Percentiles rank a stretch among this genome's conserved stretches.
These are phyloP conservation scores for Fusarium algeriense DNA, from an alignment of 2,329 filamentous ascomycete species.

Conservation along the genomic window DNA sequence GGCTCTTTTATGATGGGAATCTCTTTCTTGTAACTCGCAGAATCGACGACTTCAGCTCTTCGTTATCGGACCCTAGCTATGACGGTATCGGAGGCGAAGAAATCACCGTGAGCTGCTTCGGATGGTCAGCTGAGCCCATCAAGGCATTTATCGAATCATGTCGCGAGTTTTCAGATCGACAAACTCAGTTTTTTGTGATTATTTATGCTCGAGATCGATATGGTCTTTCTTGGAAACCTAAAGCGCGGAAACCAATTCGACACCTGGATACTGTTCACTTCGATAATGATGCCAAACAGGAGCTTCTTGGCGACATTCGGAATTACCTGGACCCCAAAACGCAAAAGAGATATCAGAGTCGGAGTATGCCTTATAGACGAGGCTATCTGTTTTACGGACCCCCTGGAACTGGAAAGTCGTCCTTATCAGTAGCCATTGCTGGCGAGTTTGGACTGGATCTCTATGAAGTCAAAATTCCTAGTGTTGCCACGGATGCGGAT, in stretches of 20 bases:
- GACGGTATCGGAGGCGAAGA: slow-evolving; percentile 61
- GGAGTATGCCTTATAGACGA: slow-evolving; percentile 56
- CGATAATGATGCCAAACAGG: slow-evolving; percentile 59
- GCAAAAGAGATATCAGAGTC: slow-evolving; percentile 70
- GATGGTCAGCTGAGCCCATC: slow-evolving; percentile 63
- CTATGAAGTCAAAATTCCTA: slow-evolving; percentile 63
- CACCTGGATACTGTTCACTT: slow-evolving; percentile 65
- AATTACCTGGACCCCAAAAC: slow-evolving; percentile 64
- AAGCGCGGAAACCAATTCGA: slow-evolving; percentile 62
- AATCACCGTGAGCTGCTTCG: slow-evolving; percentile 62
- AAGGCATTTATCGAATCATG: slow-evolving; percentile 60
- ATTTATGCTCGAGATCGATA: slow-evolving; percentile 61
- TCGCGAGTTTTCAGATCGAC: slow-evolving; percentile 61
- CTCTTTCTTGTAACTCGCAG: slow-evolving; percentile 61
- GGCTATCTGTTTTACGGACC: slow-evolving; percentile 76
- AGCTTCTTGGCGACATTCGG: slow-evolving; percentile 62
- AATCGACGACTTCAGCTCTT: slow-evolving; percentile 53
- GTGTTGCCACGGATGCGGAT: slow-evolving; percentile 62
- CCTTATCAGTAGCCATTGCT: slow-evolving; percentile 64
- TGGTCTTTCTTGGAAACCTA: slow-evolving; percentile 62
- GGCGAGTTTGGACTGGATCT: slow-evolving; percentile 64
- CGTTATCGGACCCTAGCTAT: slow-evolving; percentile 57
- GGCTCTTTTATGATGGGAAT: slow-evolving; percentile 63
- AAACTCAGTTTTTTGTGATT: slow-evolving; percentile 63
- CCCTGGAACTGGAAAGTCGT: slow-evolving; percentile 72